Conservation (phyloP, 441 rosid species). For the Sinapis alba region DNA sequence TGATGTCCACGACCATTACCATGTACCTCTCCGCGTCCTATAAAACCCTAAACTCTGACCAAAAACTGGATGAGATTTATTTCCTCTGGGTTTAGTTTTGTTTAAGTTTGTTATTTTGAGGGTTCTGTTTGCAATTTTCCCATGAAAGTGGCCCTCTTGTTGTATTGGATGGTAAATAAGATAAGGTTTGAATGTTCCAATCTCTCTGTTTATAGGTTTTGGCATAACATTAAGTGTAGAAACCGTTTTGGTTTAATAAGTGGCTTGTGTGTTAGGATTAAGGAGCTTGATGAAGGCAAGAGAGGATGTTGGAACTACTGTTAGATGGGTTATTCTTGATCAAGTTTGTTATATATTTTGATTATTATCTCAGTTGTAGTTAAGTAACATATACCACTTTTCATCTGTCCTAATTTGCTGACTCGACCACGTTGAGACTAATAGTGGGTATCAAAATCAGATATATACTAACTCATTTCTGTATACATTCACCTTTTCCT, state of each 20-base stretch:
- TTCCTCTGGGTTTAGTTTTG: neutral
- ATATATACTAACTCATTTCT: neutral
- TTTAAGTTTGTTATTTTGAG: neutral
- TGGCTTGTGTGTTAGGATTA: neutral
- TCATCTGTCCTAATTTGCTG: neutral
- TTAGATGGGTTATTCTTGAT: neutral
- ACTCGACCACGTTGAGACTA: neutral
- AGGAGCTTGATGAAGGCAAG: neutral
- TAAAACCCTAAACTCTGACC: neutral
- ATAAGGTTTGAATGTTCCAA: neutral
- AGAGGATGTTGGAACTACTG: neutral
- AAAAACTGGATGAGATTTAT: conserved; percentile 11
- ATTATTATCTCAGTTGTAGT: neutral
- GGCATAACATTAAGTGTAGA: neutral
- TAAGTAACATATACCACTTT: neutral
- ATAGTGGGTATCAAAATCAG: neutral
- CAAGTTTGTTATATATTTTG: neutral
- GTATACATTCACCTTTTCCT: neutral
- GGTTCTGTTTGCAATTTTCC: neutral
- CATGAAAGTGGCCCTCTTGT: neutral
- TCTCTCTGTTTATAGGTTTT: neutral
- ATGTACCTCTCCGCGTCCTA: conserved; percentile 18
- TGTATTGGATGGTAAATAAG: neutral
- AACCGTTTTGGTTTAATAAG: neutral
- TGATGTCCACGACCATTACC: conserved; percentile 16